phyloP scores from a whole-genome alignment of 768 basidiomycete genomes.

The Russula sp. region DNA sequence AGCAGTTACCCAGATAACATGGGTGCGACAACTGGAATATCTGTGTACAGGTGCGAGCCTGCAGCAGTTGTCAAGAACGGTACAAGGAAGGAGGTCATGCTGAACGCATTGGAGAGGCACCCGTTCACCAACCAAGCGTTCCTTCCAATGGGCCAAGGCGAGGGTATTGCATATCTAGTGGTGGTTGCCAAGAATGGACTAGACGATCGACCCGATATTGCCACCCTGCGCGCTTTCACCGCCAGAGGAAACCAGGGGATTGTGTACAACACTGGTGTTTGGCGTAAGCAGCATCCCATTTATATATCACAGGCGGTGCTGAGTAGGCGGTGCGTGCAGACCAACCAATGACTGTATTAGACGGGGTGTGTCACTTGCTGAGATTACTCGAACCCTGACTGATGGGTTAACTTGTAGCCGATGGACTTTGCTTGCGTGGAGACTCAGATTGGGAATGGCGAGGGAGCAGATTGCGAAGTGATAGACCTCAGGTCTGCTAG shows the following conservation, averaged over 20 bases:
- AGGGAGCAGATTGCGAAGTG: constrained; percentile 79
- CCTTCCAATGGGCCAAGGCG: constrained; percentile 78
- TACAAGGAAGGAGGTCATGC: constrained; percentile 49
- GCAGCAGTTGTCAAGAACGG: constrained; percentile 36
- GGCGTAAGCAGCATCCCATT: constrained; percentile 61
- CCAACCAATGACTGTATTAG: constrained; percentile 85
- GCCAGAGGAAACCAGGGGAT: constrained; percentile 80
- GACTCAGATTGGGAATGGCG: constrained; percentile 83
- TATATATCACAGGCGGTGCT: not conserved
- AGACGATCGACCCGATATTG: constrained; percentile 71
- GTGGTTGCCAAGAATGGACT: constrained; percentile 76
- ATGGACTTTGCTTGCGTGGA: constrained; percentile 88
- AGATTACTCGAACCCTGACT: not conserved
- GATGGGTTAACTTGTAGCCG: constrained; percentile 33
- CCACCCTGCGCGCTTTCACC: constrained; percentile 71
- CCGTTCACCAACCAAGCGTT: constrained; percentile 87
- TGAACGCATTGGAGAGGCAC: constrained; percentile 84
- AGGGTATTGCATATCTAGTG: constrained; percentile 62
- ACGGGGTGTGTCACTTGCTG: constrained; percentile 43
- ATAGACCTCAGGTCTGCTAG: constrained; percentile 40
- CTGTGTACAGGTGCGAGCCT: constrained; percentile 77
- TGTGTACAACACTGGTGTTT: constrained; percentile 72
- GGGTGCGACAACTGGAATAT: constrained; percentile 60
- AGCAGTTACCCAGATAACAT: constrained; percentile 54
- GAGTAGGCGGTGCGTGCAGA: constrained; percentile 38